Evolutionary conservation across 2,329 filamentous ascomycete genomes (phyloP), one percentile per base, ranked within the genome.

Genomic region (Nemania sp.): DNA sequence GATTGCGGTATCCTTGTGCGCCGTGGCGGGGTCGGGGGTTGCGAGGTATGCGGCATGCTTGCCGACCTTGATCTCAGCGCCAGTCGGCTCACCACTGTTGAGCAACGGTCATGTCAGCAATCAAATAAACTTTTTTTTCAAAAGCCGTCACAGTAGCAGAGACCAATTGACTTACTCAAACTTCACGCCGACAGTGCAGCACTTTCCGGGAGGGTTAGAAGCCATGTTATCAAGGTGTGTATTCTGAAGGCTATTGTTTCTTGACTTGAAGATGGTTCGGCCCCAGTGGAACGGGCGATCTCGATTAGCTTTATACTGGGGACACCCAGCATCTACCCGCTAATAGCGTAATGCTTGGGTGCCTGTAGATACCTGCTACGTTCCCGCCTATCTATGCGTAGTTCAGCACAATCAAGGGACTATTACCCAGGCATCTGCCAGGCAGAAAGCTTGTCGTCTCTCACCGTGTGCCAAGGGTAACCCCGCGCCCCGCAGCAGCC

Each of bases 151-250:
- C 51, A 5, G 18, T 51, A 57, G n/a, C n/a, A 26, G 5, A 20
- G 11, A 10, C 43, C 15, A 5, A 2, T 4, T 20, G 53, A 81
- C 86, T 75, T 79, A 87, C 86, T 86, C 82, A 72, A 87, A 85
- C 76, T 82, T 84, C 67, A 85, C 79, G 67, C 86, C 86, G 62
- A 83, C 73, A 35, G 80, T 80, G 79, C 87, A 89, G 82, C 87
- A 89, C 62, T 79, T 73, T 63, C 75, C 83, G 13, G 86, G 85
- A 62, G 82, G 81, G 73, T 86, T 81, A 2, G 86, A 88, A 41
- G 86, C 84, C 86, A 88, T 88, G 22, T 69, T 73, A 54, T 15
- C 43, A 32, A 64, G 27, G 18, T 41, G 24, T 43, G 29, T 15
- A 11, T 51, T 57, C 38, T 57, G 62, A 29, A 29, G n/a, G 45